These are phyloP conservation scores for Ogataea kodamae DNA, from an alignment of 805 yeast genomes.

Conservation along the genomic window DNA sequence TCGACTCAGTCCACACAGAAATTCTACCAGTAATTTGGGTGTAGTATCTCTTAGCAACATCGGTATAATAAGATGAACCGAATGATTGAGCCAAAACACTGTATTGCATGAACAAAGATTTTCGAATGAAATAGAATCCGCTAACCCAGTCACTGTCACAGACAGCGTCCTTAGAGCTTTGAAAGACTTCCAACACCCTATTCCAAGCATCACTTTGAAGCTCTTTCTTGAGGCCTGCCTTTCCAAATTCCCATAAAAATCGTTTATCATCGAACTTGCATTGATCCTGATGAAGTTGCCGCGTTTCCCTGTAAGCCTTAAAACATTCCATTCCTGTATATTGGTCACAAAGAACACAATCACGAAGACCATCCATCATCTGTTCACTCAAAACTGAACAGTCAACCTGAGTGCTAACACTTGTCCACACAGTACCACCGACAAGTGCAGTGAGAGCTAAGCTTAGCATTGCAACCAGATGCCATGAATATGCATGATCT, in stretches of 20 bases:
- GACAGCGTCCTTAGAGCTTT: background rate
- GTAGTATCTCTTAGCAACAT: too few relatives aligned
- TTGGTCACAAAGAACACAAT: slow-evolving; percentile 7
- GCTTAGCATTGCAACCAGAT: slow-evolving; percentile 11
- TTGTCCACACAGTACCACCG: slow-evolving; percentile 7
- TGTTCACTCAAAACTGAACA: slow-evolving; percentile 6
- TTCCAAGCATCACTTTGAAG: slow-evolving; percentile 1
- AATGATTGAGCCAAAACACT: too few relatives aligned
- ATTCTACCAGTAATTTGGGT: too few relatives aligned
- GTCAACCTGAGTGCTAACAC: slow-evolving; percentile 5
- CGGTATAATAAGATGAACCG: too few relatives aligned
- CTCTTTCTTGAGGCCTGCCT: slow-evolving; percentile 3
- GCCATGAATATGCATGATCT: slow-evolving; percentile 15
- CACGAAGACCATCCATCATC: slow-evolving; percentile 9
- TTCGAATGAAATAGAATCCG: too few relatives aligned
- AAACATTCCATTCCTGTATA: slow-evolving; percentile 12
- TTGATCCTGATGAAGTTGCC: slow-evolving; percentile 9
- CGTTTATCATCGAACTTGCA: slow-evolving; percentile 14
- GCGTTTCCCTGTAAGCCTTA: slow-evolving; percentile 9
- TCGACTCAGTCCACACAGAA: too few relatives aligned
- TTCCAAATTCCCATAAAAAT: slow-evolving; percentile 4
- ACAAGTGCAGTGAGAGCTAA: slow-evolving; percentile 13
- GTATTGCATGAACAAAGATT: too few relatives aligned
- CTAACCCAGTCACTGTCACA: too few relatives aligned
- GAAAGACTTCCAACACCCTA: background rate